Conservation (phyloP, 73 alveolate species). For the Symbiodinium natans region DNA sequence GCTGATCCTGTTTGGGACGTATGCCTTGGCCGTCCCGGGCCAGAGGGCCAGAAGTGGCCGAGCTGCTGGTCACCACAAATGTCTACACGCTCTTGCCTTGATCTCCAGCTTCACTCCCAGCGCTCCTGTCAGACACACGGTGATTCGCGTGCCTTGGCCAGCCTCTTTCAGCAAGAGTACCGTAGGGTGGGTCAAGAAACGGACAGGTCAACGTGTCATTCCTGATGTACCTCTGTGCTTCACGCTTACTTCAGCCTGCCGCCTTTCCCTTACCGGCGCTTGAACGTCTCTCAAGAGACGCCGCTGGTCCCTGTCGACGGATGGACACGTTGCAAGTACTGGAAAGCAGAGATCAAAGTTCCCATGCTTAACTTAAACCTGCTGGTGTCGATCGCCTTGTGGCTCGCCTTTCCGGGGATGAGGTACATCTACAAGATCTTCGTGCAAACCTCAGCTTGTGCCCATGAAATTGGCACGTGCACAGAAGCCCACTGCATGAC, state of each 20-base stretch:
- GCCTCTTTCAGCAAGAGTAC: too few species aligned
- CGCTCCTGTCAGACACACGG: slow-evolving; percentile 12
- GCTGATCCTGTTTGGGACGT: slow-evolving; percentile 38
- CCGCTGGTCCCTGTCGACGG: neutral
- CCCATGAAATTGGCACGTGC: too few species aligned
- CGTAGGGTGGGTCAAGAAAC: too few species aligned
- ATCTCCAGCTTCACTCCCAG: slow-evolving; percentile 31
- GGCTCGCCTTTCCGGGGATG: neutral
- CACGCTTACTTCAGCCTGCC: slow-evolving; percentile 29
- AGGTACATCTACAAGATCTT: slow-evolving; percentile 83
- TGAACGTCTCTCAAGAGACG: slow-evolving; percentile 50
- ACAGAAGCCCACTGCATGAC: too few species aligned
- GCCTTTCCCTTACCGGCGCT: slow-evolving; percentile 59
- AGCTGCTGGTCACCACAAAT: slow-evolving; percentile 28
- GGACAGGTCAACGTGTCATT: too few species aligned
- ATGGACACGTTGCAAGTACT: neutral
- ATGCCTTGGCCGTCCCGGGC: slow-evolving; percentile 32
- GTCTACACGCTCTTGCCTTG: slow-evolving; percentile 74
- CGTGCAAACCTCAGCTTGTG: slow-evolving; percentile 17
- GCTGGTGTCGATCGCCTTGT: neutral
- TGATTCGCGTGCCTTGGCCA: neutral
- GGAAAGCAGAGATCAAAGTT: neutral
- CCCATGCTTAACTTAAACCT: neutral
- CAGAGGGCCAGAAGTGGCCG: neutral
- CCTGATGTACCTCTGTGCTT: slow-evolving; percentile 82